phyloP scores from a whole-genome alignment of 129 eudicot species.

The Tagetes erecta region DNA sequence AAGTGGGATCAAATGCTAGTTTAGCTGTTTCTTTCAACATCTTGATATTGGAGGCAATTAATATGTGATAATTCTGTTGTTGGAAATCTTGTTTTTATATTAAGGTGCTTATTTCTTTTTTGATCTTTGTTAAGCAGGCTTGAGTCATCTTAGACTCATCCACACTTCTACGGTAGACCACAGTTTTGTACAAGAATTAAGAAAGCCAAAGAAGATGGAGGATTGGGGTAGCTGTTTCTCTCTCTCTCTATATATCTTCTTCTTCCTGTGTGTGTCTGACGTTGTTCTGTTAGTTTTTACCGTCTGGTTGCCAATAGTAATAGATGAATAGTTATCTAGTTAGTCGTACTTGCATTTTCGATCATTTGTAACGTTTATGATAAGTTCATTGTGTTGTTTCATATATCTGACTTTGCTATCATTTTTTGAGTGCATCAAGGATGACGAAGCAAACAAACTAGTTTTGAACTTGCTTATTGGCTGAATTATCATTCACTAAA shows the following conservation, averaged over 20 bases:
- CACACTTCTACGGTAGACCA: too few species aligned
- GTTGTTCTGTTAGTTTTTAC: not conserved
- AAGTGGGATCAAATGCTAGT: too few species aligned
- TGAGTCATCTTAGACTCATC: too few species aligned
- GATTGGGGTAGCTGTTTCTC: slow-evolving; percentile 60
- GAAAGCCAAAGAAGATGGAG: slow-evolving; percentile 13
- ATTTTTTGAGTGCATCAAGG: slow-evolving; percentile 6
- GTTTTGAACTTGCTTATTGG: slow-evolving; percentile 6
- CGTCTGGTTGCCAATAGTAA: not conserved
- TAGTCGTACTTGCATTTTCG: not conserved
- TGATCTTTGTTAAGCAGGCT: too few species aligned
- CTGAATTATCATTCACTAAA: not conserved
- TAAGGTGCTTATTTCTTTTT: too few species aligned
- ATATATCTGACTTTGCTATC: not conserved
- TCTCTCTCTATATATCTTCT: not conserved
- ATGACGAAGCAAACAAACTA: not conserved
- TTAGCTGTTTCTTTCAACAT: too few species aligned
- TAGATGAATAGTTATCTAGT: not conserved
- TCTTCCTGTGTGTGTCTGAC: not conserved
- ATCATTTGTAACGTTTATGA: not conserved
- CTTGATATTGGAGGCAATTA: too few species aligned
- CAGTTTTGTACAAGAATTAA: too few species aligned
- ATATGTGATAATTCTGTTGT: too few species aligned
- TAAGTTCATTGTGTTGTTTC: slow-evolving; percentile 2
- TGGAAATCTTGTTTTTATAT: too few species aligned